Conservation (phyloP, 352 stramenopile species). For the Thalassiosira mediterranea region DNA sequence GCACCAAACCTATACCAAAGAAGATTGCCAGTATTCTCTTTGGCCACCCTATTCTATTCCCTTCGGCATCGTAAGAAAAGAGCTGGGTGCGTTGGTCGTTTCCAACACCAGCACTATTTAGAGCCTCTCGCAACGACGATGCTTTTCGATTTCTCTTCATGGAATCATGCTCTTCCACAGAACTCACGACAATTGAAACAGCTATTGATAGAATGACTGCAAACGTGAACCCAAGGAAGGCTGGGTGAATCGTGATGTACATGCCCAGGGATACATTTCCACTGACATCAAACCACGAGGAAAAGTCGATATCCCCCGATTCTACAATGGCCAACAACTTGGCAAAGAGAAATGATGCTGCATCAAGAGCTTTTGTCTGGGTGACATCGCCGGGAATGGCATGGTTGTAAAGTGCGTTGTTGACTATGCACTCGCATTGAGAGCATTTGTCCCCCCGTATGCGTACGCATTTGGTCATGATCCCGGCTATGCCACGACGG, state of each 20-base stretch:
- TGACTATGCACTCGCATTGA: constrained; percentile 34
- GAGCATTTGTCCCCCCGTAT: constrained; percentile 26
- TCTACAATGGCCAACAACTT: constrained; percentile 19
- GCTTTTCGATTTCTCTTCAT: constrained; percentile 15
- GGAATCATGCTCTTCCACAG: constrained; percentile 17
- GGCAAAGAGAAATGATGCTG: constrained; percentile 18
- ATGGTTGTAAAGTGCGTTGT: constrained; percentile 32
- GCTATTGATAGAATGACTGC: constrained; percentile 22
- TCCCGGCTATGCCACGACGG: neutral
- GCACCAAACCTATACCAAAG: constrained; percentile 5
- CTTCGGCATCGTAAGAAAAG: constrained; percentile 13
- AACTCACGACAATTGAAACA: constrained; percentile 10
- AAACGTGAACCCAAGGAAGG: constrained; percentile 33
- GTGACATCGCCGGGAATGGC: constrained; percentile 17
- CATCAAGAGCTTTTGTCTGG: constrained; percentile 5
- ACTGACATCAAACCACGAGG: constrained; percentile 19
- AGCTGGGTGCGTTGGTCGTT: constrained; percentile 4
- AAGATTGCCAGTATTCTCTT: neutral
- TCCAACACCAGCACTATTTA: constrained; percentile 1
- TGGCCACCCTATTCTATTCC: neutral
- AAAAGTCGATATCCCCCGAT: constrained; percentile 12
- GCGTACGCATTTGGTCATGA: constrained; percentile 23
- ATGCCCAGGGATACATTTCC: constrained; percentile 8
- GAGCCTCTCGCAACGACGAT: constrained; percentile 1
- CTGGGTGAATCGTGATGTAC: constrained; percentile 17